Base-by-base conservation (phyloP, 345 rosid genomes). In the Eucalyptus cladocalyx region DNA sequence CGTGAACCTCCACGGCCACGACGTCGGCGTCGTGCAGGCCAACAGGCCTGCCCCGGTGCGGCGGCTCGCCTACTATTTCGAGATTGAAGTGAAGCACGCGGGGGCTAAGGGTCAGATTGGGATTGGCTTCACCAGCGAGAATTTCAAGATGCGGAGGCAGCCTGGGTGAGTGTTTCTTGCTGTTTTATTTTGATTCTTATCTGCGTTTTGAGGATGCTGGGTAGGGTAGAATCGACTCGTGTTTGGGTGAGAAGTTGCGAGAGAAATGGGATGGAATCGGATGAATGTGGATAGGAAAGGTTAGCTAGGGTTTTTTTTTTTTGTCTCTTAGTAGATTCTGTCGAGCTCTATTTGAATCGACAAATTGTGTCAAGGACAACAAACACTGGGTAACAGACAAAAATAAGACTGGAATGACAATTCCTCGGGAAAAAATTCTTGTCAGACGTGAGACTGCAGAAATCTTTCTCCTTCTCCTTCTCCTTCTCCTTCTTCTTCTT, bases 21-120 rank as follows among this genome's bases (percentile, higher is more conserved):
- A 96, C 51, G 99, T 97, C 8, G 99, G 99, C 40, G 97, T 94
- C 72, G 95, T 96, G 60, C 99, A 98, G 89, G 97, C 96, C 62
- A 93, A 97, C 92, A 94, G 88, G 90, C 97, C 98, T 49, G 99
- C 97, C 51, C 98, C 98, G 10, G 91, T 91, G 47, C 95, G 95
- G 94, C 93, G 96, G 86, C 93, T 96, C 30, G 88, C 93, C 87
- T 98, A 97, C 93, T 98, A 96, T 93, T 98, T 98, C 88, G 99
- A 98, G 98, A 96, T 98, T 91, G 93, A 90, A 86, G 97, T 97
- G 54, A 94, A 93, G 91, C 92, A 96, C 88, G 97, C 95, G 88
- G 99, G 99, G 26, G 89, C 54, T 34, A 98, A 94, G 91, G 98
- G 99, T 2, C 95, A 97, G 81, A 89, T 97, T 83, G 96, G 96